Evolutionary conservation across 352 stramenopile species (phyloP).

Genomic region (Globisporangium heterothallicum): DNA sequence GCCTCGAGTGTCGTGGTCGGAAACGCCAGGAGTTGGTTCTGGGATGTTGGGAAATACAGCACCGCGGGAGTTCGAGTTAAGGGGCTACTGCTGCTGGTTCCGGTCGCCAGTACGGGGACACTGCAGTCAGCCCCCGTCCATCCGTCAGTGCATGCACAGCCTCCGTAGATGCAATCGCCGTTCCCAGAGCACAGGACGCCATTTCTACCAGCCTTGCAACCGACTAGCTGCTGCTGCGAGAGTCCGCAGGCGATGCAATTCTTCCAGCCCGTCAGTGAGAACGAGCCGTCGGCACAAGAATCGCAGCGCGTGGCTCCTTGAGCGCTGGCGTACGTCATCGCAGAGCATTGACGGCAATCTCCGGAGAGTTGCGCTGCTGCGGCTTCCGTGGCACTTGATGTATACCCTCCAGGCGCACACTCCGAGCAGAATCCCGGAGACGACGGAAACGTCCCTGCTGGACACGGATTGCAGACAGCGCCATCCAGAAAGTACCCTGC

Average conservation of each 20-base stretch:
- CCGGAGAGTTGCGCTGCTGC: constrained; percentile 11
- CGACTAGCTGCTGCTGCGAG: constrained; percentile 13
- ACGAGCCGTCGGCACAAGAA: constrained; percentile 28
- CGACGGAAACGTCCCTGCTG: constrained; percentile 15
- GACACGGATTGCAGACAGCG: constrained; percentile 20
- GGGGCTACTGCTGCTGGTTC: constrained; percentile 2
- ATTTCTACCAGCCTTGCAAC: constrained; percentile 48
- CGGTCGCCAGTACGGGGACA: neutral
- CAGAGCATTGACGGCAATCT: constrained; percentile 33
- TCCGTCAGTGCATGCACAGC: constrained; percentile 35
- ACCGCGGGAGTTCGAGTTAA: constrained; percentile 14
- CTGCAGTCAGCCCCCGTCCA: constrained; percentile 50
- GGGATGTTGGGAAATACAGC: constrained; percentile 37
- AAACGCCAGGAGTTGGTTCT: constrained; percentile 18
- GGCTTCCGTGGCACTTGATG: constrained; percentile 4
- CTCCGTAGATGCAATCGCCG: constrained; percentile 42
- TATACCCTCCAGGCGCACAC: constrained; percentile 43
- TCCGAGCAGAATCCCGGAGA: constrained; percentile 27
- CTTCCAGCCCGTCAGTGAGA: constrained; percentile 48
- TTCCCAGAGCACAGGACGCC: constrained; percentile 51
- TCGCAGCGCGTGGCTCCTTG: constrained; percentile 27
- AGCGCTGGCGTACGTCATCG: constrained; percentile 27
- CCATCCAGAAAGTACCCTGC: constrained; percentile 26
- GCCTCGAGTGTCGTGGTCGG: constrained; percentile 5
- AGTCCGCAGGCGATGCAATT: constrained; percentile 46